These are phyloP conservation scores for Larix sibirica DNA, from an alignment of 83 land plant genomes.

Conservation along the genomic window DNA sequence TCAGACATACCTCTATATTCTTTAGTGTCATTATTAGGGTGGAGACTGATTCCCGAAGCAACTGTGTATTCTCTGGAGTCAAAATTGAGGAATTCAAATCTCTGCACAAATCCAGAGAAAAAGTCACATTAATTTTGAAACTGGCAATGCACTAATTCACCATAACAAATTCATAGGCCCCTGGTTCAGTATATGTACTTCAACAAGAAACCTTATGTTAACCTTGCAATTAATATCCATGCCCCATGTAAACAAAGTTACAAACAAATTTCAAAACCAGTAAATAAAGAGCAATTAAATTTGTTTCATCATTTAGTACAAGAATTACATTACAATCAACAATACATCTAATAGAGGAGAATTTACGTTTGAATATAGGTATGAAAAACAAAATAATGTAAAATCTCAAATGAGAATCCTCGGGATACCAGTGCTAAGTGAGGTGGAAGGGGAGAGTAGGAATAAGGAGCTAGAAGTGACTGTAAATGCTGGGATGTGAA, in stretches of 20 bases:
- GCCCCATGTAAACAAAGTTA: not conserved
- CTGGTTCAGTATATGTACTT: not conserved
- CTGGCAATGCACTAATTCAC: not conserved
- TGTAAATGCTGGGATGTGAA: not conserved
- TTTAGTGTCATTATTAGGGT: slow-evolving; percentile 82
- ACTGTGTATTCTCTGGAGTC: slow-evolving; percentile 83
- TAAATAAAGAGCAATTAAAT: not conserved
- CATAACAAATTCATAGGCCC: not conserved
- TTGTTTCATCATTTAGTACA: not conserved
- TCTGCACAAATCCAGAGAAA: slow-evolving; percentile 29
- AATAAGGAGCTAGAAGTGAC: not conserved
- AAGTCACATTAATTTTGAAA: not conserved
- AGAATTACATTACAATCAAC: not conserved
- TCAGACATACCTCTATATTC: slow-evolving; percentile 79
- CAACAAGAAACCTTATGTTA: not conserved
- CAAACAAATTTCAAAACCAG: not conserved
- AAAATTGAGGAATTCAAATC: slow-evolving; percentile 59
- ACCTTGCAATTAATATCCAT: not conserved
- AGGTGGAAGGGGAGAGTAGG: not conserved
- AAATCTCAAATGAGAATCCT: not conserved
- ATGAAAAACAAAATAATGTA: not conserved
- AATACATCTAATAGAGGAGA: not conserved
- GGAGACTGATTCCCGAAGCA: slow-evolving; percentile 72
- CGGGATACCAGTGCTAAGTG: not conserved
- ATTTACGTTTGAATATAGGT: not conserved